Evolutionary conservation across 352 stramenopile genomes (phyloP), one percentile per base, ranked within the genome.

Genomic region (Saprolegnia parasitica): DNA sequence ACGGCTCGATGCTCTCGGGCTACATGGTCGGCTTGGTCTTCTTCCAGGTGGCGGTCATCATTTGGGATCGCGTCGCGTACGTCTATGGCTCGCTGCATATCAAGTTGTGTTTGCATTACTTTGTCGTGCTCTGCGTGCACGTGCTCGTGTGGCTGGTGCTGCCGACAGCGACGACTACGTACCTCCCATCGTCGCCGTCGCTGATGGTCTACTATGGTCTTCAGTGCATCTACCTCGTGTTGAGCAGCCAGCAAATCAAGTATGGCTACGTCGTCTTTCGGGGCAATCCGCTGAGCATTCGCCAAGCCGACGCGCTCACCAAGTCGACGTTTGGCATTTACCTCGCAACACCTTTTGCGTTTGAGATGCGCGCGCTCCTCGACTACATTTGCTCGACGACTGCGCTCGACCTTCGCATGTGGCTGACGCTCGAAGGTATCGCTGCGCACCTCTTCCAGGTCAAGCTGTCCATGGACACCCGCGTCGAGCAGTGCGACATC

Each of bases 381-480:
- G 87, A 95, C 65, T 95, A 94, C 64, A 78, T 94, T 45, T 95
- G 87, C 73, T 94, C 84, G 0, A 93, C 85, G 54, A 95, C 87
- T 4, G 92, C 87, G 32, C 70, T 95, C 26, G 87, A 80, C 46
- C 89, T 84, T 83, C 64, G 80, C 18, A 84, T 94, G 67, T 95
- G 87, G 87, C 73, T 95, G 4, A 67, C 92, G 23, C 75, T 95
- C 8, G 87, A 95, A 81, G 87, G 92, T 60, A 92, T 82, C 0
- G 87, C 83, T 0, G 84, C 87, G 1, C 87, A 95, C 50, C 46
- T 95, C 6, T 94, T 90, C 46, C 56, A 78, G 18, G 79, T 95
- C 10, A 94, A 94, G 68, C 70, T 90, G 20, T 77, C 86, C 47
- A 95, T 95, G 87, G 81, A 84, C 62, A 81, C 68, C 26, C 83